These are phyloP conservation scores for Nakazawaea populi DNA, from an alignment of 805 yeast genomes.

Conservation along the genomic window DNA sequence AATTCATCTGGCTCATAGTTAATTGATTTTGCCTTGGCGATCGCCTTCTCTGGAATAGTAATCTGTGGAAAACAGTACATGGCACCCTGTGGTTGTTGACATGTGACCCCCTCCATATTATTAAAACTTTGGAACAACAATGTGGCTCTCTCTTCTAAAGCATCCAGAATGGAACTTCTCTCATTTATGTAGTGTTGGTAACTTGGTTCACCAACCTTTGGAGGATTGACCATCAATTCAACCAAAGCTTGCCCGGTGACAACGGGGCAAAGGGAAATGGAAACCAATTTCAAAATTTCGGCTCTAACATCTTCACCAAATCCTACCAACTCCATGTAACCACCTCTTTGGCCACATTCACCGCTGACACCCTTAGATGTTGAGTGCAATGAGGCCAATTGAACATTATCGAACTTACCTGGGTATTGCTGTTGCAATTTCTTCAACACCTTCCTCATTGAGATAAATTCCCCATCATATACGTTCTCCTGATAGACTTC, in stretches of 20 bases:
- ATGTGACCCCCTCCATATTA: constrained; percentile 72
- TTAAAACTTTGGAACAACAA: constrained; percentile 65
- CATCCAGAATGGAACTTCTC: constrained; percentile 51
- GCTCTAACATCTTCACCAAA: constrained; percentile 65
- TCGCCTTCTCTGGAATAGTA: constrained; percentile 57
- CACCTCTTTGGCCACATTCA: constrained; percentile 99
- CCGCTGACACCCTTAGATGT: constrained; percentile 97
- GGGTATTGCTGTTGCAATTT: constrained; percentile 49
- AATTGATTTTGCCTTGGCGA: constrained; percentile 49
- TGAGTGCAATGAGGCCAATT: constrained; percentile 92
- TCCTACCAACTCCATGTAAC: constrained; percentile 92
- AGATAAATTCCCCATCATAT: constrained; percentile 72
- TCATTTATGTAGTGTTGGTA: constrained; percentile 63
- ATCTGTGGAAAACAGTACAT: constrained; percentile 93
- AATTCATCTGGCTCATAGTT: constrained; percentile 75
- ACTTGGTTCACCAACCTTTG: constrained; percentile 69
- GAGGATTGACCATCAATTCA: constrained; percentile 93
- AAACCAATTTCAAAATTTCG: constrained; percentile 76
- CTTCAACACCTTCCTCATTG: constrained; percentile 76
- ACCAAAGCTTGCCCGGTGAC: constrained; percentile 93
- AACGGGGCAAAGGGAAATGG: constrained; percentile 89
- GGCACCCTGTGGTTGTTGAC: constrained; percentile 94
- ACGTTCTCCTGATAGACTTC: constrained; percentile 97
- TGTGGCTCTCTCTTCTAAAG: constrained; percentile 59
- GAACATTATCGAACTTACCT: constrained; percentile 62